These are phyloP conservation scores for Boletus reticulatus DNA, from an alignment of 768 basidiomycete species.

Conservation along the genomic window DNA sequence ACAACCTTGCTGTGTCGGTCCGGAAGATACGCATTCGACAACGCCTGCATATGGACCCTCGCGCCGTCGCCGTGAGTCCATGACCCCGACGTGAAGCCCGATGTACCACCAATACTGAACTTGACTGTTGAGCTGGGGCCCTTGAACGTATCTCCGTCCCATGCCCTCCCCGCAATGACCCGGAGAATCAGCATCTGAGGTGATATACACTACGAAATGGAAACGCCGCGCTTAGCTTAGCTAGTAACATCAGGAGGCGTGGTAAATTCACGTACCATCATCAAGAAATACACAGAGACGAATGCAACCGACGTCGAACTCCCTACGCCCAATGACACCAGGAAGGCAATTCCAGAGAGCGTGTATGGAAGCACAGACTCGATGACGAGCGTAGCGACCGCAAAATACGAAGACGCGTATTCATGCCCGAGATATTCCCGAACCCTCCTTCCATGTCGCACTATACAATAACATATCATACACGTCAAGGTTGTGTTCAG, in stretches of 20 bases:
- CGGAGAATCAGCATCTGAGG: no score
- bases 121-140: no score
- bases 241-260: no score
- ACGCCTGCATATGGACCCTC: no score
- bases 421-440: constrained; percentile 16
- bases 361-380: constrained; percentile 27
- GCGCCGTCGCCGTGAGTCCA: no score
- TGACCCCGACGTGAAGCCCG: no score
- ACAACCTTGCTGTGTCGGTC: no score
- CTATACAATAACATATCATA: constrained; percentile 23
- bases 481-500: constrained; percentile 18
- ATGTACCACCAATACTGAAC: no score
- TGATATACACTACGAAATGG: no score
- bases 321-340: constrained; percentile 16
- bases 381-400: constrained; percentile 10
- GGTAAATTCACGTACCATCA: constrained; percentile 16
- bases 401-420: constrained; percentile 17
- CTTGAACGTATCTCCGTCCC: no score
- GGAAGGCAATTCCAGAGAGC: constrained; percentile 21
- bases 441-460: constrained; percentile 7
- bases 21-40: no score
- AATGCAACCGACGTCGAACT: constrained; percentile 15
- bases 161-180: no score
- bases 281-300: constrained; percentile 10
- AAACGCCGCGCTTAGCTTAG: background rate